A percentile compares a stretch with the other conserved stretches of the same genome.
These are phyloP conservation scores for Fusarium graminum DNA, from an alignment of 2,329 filamentous ascomycete species.

Conservation along the genomic window DNA sequence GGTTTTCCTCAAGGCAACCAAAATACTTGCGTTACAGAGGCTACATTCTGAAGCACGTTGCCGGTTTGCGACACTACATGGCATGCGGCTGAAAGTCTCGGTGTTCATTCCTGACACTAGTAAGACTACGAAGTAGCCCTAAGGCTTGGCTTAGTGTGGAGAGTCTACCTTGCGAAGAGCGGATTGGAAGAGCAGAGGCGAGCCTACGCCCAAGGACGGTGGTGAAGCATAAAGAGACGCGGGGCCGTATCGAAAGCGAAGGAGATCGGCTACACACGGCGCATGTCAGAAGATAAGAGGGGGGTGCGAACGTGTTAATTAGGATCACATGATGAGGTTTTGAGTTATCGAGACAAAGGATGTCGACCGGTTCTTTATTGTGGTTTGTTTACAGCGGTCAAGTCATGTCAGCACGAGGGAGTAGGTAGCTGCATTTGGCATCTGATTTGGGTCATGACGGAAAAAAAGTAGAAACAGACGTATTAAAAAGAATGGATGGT, in stretches of 20 bases:
- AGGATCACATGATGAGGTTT: conserved; percentile 33
- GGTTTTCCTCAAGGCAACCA: conserved; percentile 29
- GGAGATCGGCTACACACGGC: conserved; percentile 45
- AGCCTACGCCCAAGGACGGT: conserved; percentile 33
- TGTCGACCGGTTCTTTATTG: conserved; percentile 6
- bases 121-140: conserved; percentile 13
- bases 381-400: conserved; percentile 27
- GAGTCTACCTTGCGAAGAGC: conserved; percentile 11
- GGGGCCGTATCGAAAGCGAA: conserved; percentile 31
- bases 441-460: conserved; percentile 7
- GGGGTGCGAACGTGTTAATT: conserved; percentile 34
- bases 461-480: conserved; percentile 28
- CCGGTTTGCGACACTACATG: conserved; percentile 31
- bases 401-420: conserved; percentile 24
- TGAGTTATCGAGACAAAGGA: conserved; percentile 27
- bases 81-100: conserved; percentile 40
- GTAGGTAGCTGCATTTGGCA: conserved; percentile 23
- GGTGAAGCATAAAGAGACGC: conserved; percentile 28
- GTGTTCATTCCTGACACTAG: conserved; percentile 10
- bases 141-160: conserved; percentile 20
- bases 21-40: conserved; percentile 24
- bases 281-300: conserved; percentile 23
- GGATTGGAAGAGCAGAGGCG: conserved; percentile 38
- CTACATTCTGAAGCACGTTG: conserved; percentile 28
- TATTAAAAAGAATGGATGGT: conserved; percentile 36